phyloP scores from a whole-genome alignment of 2,329 filamentous ascomycete species.

The Pezicula neosporulosa region DNA sequence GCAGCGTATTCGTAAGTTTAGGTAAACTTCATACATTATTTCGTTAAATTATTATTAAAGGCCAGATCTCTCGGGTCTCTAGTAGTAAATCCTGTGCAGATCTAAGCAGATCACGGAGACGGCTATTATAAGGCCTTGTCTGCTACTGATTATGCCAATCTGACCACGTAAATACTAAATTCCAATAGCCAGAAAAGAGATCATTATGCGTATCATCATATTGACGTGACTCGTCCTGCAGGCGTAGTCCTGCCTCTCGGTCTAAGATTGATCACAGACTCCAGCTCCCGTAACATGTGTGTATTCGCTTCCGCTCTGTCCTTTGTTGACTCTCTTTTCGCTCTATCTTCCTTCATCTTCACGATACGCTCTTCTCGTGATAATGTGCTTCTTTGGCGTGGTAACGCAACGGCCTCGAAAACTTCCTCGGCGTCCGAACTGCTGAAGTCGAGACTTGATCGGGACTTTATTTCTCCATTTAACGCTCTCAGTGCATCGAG shows the following conservation, averaged over 20 bases:
- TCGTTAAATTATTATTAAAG: too few relatives aligned
- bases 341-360: constrained; percentile 85
- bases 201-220: constrained; percentile 27
- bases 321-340: constrained; percentile 64
- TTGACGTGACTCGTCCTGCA: constrained; percentile 27
- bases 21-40: too few relatives aligned
- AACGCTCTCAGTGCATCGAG: constrained; percentile 73
- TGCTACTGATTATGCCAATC: background rate
- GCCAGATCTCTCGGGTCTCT: too few relatives aligned
- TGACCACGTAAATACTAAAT: background rate
- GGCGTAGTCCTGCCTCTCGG: constrained; percentile 30
- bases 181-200: constrained; percentile 11
- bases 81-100: too few relatives aligned
- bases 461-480: constrained; percentile 63
- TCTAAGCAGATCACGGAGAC: too few relatives aligned
- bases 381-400: constrained; percentile 65
- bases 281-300: constrained; percentile 88
- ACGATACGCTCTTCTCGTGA: constrained; percentile 83
- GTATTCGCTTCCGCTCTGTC: constrained; percentile 78
- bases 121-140: too few relatives aligned
- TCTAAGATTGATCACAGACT: constrained; percentile 74
- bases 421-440: constrained; percentile 69
- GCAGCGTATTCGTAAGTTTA: too few relatives aligned
- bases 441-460: constrained; percentile 48
- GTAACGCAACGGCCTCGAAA: constrained; percentile 85